Percentiles rank a stretch among this genome's conserved stretches.
Conservation (phyloP, 1,139 yeast genomes). For the Scheffersomyces titani region DNA sequence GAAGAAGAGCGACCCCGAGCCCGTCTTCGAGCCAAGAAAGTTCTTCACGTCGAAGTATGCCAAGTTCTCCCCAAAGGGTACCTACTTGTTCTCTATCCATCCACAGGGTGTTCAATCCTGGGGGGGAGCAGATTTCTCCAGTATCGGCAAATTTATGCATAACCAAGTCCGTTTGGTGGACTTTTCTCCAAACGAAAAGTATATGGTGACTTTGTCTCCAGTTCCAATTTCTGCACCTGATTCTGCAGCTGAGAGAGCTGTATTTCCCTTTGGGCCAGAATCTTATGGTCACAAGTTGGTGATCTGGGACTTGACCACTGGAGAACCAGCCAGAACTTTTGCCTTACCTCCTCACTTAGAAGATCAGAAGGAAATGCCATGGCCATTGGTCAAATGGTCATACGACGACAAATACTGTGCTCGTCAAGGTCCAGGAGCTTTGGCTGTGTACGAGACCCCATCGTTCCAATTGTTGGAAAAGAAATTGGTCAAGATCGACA, state of each 20-base stretch:
- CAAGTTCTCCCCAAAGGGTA: slow-evolving; percentile 93
- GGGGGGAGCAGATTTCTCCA: slow-evolving; percentile 85
- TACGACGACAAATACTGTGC: slow-evolving; percentile 93
- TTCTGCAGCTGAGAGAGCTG: slow-evolving; percentile 59
- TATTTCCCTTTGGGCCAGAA: slow-evolving; percentile 82
- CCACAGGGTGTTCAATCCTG: slow-evolving; percentile 95
- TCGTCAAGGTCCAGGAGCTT: slow-evolving; percentile 90
- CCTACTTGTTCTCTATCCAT: slow-evolving; percentile 83
- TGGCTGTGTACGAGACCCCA: slow-evolving; percentile 81
- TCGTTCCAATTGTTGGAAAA: slow-evolving; percentile 75
- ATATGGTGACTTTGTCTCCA: slow-evolving; percentile 87
- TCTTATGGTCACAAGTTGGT: slow-evolving; percentile 93
- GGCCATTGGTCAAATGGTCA: slow-evolving; percentile 99
- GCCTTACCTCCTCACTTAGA: slow-evolving; percentile 81
- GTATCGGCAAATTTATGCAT: slow-evolving; percentile 80
- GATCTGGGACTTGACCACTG: slow-evolving; percentile 88
- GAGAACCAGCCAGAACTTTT: slow-evolving; percentile 85
- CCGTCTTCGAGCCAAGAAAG: slow-evolving; percentile 73
- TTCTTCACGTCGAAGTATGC: slow-evolving; percentile 88
- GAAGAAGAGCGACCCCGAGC: slow-evolving; percentile 72
- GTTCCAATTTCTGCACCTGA: slow-evolving; percentile 77
- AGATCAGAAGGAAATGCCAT: slow-evolving; percentile 72
- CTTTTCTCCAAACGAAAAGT: slow-evolving; percentile 91
- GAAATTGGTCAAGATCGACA: slow-evolving; percentile 81
- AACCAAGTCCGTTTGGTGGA: slow-evolving; percentile 88